Evolutionary conservation across 1,284 basidiomycete species (phyloP), one percentile per base, ranked within the genome.

Genomic region (Erythrobasidium hasegawianum): DNA sequence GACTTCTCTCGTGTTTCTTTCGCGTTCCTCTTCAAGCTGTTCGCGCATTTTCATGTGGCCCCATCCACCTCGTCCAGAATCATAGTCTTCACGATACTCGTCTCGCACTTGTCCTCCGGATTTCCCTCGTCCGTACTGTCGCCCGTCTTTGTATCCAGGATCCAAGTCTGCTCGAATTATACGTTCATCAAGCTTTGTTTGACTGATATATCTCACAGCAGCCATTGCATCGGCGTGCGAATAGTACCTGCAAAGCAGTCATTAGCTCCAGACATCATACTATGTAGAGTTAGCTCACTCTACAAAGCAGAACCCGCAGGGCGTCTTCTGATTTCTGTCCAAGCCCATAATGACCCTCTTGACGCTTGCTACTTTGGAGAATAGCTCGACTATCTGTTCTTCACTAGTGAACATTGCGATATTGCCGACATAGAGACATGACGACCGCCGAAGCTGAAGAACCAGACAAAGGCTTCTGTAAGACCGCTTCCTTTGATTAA

Each of bases 311-410:
- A 99, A 99, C 0, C 96, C 96, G 76, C 96, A 99, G 0, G 96
- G 96, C 55, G 96, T 98, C 90, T 94, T 88, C 55, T 88, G 89
- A 77, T 97, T 92, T 66, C 96, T 83, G 80, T 99, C 96, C 41
- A 99, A 83, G 26, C 96, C 96, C 96, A 99, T 98, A 75, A 99
- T 98, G 72, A 99, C 96, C 71, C 95, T 86, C 77, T 97, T 97
- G 72, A 99, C 93, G 33, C 84, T 87, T 45, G 92, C 86, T 72
- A 93, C 96, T 80, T 91, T 90, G 66, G 87, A 86, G 79, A 98
- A 99, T 57, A 98, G 80, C 78, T 98, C 95, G 80, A 97, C 97
- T 79, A 99, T 97, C 80, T 99, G 96, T 76, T 97, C 94, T 80
- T 99, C 96, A 56, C 95, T 97, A 73, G 53, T 69, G 53, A 69